Conservation (phyloP, 2,329 filamentous ascomycete species). For the Aspergillus sp. region DNA sequence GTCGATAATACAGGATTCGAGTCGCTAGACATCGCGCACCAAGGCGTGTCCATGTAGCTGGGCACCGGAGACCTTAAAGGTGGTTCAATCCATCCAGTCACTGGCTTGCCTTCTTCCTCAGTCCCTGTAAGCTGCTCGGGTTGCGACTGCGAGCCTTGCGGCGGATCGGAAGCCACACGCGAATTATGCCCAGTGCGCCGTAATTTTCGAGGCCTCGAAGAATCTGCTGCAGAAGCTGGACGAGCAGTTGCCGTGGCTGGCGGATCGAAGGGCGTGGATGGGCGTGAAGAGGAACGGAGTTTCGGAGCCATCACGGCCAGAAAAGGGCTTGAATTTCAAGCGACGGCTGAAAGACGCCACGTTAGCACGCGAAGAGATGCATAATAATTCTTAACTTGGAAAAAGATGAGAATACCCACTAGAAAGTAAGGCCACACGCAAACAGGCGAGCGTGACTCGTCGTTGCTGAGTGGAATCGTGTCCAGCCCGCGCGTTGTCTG, state of each 20-base stretch:
- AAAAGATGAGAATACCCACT: constrained; percentile 14
- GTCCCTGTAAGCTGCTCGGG: constrained; percentile 6
- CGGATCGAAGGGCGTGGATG: constrained; percentile 22
- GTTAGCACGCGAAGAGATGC: constrained; percentile 17
- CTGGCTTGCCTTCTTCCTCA: constrained; percentile 6
- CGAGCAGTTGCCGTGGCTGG: constrained; percentile 11
- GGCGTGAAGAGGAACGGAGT: constrained; percentile 28
- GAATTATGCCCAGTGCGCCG: constrained; percentile 23
- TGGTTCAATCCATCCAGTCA: constrained; percentile 48
- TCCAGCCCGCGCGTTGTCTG: constrained; percentile 24
- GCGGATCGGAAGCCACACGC: constrained; percentile 17
- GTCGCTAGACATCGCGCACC: constrained; percentile 52
- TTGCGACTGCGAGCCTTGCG: constrained; percentile 13
- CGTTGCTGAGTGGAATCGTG: constrained; percentile 24
- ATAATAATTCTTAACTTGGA: not conserved
- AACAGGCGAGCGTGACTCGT: constrained; percentile 21
- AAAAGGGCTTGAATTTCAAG: constrained; percentile 12
- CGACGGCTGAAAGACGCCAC: constrained; percentile 8
- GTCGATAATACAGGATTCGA: constrained; percentile 69
- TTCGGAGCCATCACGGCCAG: constrained; percentile 26
- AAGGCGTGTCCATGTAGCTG: constrained; percentile 63
- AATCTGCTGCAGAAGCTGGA: constrained; percentile 18
- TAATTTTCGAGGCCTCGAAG: constrained; percentile 24
- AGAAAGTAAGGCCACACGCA: constrained; percentile 14
- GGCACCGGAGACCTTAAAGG: constrained; percentile 47